A percentile compares a stretch with the other conserved stretches of the same genome.
Evolutionary conservation across 2,329 filamentous ascomycete genomes (phyloP).

Genomic region (Atkinsonella hypoxylon): DNA sequence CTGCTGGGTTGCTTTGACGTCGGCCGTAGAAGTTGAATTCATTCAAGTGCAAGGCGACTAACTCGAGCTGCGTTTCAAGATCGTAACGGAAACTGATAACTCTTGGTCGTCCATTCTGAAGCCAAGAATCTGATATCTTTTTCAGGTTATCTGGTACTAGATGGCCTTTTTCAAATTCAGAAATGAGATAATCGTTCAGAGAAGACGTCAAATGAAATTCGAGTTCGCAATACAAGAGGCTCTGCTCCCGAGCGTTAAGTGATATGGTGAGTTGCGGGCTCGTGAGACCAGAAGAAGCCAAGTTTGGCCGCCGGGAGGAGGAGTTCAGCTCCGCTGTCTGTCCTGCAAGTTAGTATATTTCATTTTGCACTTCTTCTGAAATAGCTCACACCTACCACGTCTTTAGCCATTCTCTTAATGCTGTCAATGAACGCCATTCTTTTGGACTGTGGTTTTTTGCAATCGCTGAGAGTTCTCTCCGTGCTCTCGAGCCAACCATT

Average conservation of each 20-base stretch:
- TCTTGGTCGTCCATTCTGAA: constrained; percentile 37
- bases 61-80: constrained; percentile 46
- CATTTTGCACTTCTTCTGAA: background rate
- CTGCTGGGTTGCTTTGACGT: constrained; percentile 27
- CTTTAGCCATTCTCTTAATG: constrained; percentile 41
- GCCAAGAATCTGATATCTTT: constrained; percentile 39
- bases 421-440: constrained; percentile 31
- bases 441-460: constrained; percentile 21
- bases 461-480: constrained; percentile 12
- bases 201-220: constrained; percentile 41
- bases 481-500: constrained; percentile 45
- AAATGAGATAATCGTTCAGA: constrained; percentile 38
- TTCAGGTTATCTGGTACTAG: constrained; percentile 39
- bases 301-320: constrained; percentile 3
- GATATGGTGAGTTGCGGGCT: constrained; percentile 31
- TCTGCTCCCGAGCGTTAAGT: constrained; percentile 43
- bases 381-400: constrained; percentile 30
- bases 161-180: constrained; percentile 43
- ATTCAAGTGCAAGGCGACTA: constrained; percentile 35
- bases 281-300: background rate
- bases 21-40: constrained; percentile 44
- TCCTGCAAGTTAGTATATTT: constrained; percentile 8
- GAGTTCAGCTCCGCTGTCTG: constrained; percentile 23
- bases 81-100: constrained; percentile 48
- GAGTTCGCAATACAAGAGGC: constrained; percentile 46